phyloP scores from a whole-genome alignment of 2,329 filamentous ascomycete species.

The Neopestalotiopsis sp. region DNA sequence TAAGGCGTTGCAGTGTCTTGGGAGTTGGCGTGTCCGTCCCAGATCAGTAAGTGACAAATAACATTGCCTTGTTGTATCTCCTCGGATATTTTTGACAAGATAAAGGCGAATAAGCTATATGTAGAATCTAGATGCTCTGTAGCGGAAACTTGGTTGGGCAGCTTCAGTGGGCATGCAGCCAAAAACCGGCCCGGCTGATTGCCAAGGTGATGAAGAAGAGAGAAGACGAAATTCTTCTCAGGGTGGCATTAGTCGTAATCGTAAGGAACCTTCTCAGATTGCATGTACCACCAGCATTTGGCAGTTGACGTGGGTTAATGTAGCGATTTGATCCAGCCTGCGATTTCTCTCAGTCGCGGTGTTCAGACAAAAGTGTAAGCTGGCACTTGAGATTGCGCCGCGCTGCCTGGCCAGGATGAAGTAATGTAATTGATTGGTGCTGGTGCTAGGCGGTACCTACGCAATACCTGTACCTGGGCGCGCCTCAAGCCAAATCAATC shows the following conservation, averaged over 20 bases:
- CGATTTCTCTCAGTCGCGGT: not conserved
- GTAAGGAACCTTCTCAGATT: not conserved
- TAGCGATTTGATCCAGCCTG: too few species aligned
- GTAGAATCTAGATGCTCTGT: not conserved
- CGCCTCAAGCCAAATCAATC: too few species aligned
- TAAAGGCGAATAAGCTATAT: not conserved
- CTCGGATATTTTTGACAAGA: not conserved
- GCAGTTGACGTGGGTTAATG: not conserved
- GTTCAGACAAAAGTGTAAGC: not conserved
- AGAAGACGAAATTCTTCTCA: not conserved
- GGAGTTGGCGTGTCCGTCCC: not conserved
- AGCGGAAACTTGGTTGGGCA: not conserved
- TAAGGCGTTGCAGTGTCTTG: not conserved
- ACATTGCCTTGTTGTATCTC: not conserved
- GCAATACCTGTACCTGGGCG: not conserved
- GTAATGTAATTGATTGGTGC: not conserved
- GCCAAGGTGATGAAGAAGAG: not conserved
- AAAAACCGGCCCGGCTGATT: not conserved
- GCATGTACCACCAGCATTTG: not conserved
- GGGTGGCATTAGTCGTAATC: too few species aligned
- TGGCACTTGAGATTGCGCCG: constrained; percentile 5
- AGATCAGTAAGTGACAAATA: not conserved
- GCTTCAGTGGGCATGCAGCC: not conserved
- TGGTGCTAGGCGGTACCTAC: not conserved
- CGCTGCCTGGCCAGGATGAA: not conserved